Percentiles rank a stretch among this genome's conserved stretches.
These are phyloP conservation scores for Posidonia oceanica DNA, from an alignment of 116 monocot genomes.

Conservation along the genomic window DNA sequence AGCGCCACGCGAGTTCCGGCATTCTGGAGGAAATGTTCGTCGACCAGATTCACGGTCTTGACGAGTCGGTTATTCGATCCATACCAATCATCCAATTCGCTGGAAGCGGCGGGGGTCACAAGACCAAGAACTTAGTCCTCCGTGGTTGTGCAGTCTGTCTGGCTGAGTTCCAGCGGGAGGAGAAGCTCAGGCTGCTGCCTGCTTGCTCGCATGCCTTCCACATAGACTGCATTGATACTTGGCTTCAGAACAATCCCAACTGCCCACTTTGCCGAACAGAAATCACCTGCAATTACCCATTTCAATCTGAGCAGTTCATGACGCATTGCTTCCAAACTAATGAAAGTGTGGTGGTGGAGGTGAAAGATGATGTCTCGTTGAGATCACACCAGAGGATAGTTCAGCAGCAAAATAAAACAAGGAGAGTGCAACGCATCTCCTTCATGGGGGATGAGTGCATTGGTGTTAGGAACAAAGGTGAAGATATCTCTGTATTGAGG, in stretches of 20 bases:
- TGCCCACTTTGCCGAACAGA: constrained; percentile 53
- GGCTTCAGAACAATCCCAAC: constrained; percentile 44
- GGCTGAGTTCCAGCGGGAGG: constrained; percentile 34
- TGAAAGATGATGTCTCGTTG: neutral
- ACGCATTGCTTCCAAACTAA: constrained; percentile 2
- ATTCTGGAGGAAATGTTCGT: constrained; percentile 7
- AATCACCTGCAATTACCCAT: constrained; percentile 10
- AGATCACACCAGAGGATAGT: neutral
- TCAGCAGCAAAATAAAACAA: constrained; percentile 3
- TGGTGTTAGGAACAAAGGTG: constrained; percentile 17
- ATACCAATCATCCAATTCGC: constrained; percentile 29
- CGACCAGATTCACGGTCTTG: constrained; percentile 18
- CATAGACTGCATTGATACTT: constrained; percentile 67
- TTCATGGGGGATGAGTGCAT: constrained; percentile 72
- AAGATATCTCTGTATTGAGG: constrained; percentile 27
- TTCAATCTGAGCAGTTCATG: neutral
- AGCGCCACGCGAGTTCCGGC: constrained; percentile 30
- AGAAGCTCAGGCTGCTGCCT: constrained; percentile 39
- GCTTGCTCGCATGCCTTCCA: constrained; percentile 51
- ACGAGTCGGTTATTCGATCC: constrained; percentile 16
- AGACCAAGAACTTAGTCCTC: neutral
- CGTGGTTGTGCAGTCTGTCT: constrained; percentile 53
- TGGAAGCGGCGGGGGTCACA: neutral
- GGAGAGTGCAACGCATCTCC: constrained; percentile 1
- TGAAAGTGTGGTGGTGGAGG: constrained; percentile 5